Evolutionary conservation across 768 basidiomycete genomes (phyloP).

Genomic region (Clitopilus hobsonii): DNA sequence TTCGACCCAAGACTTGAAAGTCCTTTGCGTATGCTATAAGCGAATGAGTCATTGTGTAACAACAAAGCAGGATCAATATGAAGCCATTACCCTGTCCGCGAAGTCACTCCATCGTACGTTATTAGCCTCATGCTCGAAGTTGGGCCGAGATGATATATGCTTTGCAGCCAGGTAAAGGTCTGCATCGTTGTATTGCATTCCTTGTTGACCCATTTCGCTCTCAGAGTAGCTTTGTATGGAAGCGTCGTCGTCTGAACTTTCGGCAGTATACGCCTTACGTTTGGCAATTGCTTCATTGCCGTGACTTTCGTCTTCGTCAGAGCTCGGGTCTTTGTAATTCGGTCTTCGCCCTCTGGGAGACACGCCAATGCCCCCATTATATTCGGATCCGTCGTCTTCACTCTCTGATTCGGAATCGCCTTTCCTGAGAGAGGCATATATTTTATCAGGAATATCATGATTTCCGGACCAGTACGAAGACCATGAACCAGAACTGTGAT

Average conservation of each 20-base stretch:
- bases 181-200: conserved; percentile 50
- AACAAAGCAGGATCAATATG: background rate
- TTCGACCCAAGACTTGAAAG: conserved; percentile 57
- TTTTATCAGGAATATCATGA: conserved; percentile 65
- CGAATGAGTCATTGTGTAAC: background rate
- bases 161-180: conserved; percentile 58
- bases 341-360: conserved; percentile 17
- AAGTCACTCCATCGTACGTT: conserved; percentile 56
- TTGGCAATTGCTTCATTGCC: conserved; percentile 18
- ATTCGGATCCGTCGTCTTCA: conserved; percentile 19
- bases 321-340: conserved; percentile 29
- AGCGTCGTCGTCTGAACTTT: conserved; percentile 26
- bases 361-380: conserved; percentile 17
- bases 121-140: conserved; percentile 36
- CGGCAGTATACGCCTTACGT: conserved; percentile 15
- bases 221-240: conserved; percentile 29
- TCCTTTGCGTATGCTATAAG: conserved; percentile 47
- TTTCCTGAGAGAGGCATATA: conserved; percentile 37
- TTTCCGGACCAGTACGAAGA: conserved; percentile 61
- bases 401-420: conserved; percentile 21
- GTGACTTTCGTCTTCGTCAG: conserved; percentile 22
- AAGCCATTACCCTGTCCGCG: conserved; percentile 38
- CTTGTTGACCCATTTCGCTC: conserved; percentile 48
- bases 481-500: conserved; percentile 63
- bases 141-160: conserved; percentile 44